Percentiles rank a stretch among this genome's conserved stretches.
Conservation (phyloP, 768 basidiomycete species). For the Mrakia blollopis region DNA sequence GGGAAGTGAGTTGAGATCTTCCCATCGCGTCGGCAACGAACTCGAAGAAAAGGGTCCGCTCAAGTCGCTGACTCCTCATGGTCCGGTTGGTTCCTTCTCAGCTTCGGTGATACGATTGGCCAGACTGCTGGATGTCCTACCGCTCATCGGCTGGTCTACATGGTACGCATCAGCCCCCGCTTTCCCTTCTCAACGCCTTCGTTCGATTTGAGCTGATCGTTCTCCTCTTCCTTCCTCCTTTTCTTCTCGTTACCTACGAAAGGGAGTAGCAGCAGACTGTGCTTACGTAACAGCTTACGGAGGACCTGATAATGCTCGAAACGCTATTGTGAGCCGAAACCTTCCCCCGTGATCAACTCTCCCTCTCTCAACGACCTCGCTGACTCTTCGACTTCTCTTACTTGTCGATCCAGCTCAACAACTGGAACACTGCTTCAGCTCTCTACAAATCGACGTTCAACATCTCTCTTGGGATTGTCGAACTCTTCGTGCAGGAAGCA, state of each 20-base stretch:
- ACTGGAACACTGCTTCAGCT: slow-evolving; percentile 56
- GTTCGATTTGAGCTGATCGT: too few species aligned
- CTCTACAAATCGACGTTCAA: slow-evolving; percentile 65
- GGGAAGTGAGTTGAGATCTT: neutral
- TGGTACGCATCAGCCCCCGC: neutral
- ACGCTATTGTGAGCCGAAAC: slow-evolving; percentile 11
- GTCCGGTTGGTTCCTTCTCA: slow-evolving; percentile 41
- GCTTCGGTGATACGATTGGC: slow-evolving; percentile 67
- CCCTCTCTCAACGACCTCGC: neutral
- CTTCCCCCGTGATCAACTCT: neutral
- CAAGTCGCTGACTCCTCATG: neutral
- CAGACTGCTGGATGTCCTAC: slow-evolving; percentile 65
- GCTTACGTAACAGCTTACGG: slow-evolving; percentile 53
- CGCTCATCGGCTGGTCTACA: slow-evolving; percentile 61
- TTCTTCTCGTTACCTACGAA: slow-evolving; percentile 34
- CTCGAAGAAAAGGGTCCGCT: too few species aligned
- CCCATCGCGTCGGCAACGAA: too few species aligned
- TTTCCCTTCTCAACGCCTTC: neutral
- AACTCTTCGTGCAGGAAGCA: slow-evolving; percentile 42
- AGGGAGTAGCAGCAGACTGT: slow-evolving; percentile 80
- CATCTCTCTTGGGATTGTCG: slow-evolving; percentile 74
- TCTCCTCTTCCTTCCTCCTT: neutral
- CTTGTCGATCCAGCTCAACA: slow-evolving; percentile 44
- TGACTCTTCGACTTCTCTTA: neutral
- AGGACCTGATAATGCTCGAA: neutral